Evolutionary conservation across 140 eudicot species (phyloP).

Genomic region (Senecio squalidus): DNA sequence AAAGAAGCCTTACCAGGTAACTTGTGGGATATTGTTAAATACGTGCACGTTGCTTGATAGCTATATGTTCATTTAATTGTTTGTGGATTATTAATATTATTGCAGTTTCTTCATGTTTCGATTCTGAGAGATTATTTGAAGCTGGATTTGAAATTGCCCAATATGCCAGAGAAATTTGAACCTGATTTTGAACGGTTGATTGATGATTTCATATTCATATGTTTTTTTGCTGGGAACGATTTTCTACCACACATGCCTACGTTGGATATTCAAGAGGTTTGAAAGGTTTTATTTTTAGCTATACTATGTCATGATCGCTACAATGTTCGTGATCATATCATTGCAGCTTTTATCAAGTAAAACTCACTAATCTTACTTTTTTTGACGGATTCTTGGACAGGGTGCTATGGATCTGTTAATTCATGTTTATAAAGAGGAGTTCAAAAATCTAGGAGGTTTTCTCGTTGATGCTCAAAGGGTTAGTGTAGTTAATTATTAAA

Average conservation of each 20-base stretch:
- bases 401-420: slow-evolving; percentile 48
- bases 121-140: slow-evolving; percentile 53
- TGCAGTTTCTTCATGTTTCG: slow-evolving; percentile 66
- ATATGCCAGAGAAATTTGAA: slow-evolving; percentile 29
- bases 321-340: background rate
- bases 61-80: background rate
- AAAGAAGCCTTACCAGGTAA: slow-evolving; percentile 47
- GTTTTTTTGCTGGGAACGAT: slow-evolving; percentile 70
- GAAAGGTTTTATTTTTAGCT: background rate
- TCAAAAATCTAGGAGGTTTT: slow-evolving; percentile 52
- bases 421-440: slow-evolving; percentile 50
- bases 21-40: background rate
- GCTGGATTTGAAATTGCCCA: slow-evolving; percentile 27
- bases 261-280: slow-evolving; percentile 64
- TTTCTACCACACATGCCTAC: slow-evolving; percentile 72
- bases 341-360: background rate
- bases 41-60: background rate
- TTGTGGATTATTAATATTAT: background rate
- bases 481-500: background rate
- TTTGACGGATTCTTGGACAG: slow-evolving; percentile 10
- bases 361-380: background rate
- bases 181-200: slow-evolving; percentile 41
- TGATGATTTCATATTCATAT: slow-evolving; percentile 61
- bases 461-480: slow-evolving; percentile 46
- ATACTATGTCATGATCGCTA: no score